Conservation (phyloP, 805 yeast species). For the Starmera caribaea region DNA sequence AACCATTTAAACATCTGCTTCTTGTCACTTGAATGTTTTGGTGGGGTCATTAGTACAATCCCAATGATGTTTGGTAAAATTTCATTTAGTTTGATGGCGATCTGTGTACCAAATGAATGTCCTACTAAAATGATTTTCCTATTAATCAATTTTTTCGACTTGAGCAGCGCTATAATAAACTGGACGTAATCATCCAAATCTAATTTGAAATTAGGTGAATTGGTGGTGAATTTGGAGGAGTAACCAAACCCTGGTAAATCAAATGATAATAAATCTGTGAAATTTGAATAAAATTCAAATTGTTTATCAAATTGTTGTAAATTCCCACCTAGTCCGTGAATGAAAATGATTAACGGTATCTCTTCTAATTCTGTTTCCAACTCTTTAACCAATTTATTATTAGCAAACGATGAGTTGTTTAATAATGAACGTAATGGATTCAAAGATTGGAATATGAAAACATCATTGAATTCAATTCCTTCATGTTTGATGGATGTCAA, state of each 20-base stretch:
- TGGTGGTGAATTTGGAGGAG: background rate
- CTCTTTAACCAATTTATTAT: constrained; percentile 1
- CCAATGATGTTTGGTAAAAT: constrained; percentile 4
- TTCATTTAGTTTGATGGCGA: constrained; percentile 32
- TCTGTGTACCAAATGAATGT: constrained; percentile 66
- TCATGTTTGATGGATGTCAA: constrained; percentile 5
- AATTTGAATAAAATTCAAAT: constrained; percentile 49
- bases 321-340: constrained; percentile 92
- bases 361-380: constrained; percentile 21
- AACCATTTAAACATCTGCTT: constrained; percentile 1
- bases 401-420: background rate
- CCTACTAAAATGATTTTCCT: constrained; percentile 40
- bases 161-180: constrained; percentile 7
- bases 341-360: constrained; percentile 52
- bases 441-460: constrained; percentile 8
- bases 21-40: constrained; percentile 19
- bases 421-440: constrained; percentile 5
- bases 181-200: constrained; percentile 10
- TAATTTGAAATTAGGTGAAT: constrained; percentile 3
- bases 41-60: constrained; percentile 37
- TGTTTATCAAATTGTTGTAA: constrained; percentile 71
- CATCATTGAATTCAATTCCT: constrained; percentile 3
- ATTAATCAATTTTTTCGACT: constrained; percentile 3
- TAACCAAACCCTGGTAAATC: constrained; percentile 88
- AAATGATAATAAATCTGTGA: constrained; percentile 54